Evolutionary conservation across 2,329 filamentous ascomycete genomes (phyloP).

Genomic region (Ambrosiella cleistominuta): DNA sequence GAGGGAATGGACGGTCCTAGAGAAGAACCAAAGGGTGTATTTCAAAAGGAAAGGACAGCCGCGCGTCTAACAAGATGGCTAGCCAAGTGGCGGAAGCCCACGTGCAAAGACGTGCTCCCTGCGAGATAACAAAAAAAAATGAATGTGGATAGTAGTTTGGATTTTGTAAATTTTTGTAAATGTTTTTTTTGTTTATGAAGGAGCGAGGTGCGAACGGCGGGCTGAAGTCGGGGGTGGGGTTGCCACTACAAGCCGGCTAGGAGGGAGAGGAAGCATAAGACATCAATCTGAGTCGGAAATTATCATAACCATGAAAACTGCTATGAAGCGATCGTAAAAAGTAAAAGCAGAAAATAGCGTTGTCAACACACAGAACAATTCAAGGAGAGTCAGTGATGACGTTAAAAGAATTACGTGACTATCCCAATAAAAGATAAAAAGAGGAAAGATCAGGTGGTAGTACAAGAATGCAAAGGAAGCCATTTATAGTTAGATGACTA

Average conservation of each 20-base stretch:
- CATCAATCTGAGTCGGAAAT: not conserved
- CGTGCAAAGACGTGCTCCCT: not conserved
- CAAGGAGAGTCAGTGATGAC: not conserved
- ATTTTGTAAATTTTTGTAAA: not conserved
- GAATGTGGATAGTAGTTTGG: not conserved
- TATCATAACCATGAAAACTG: not conserved
- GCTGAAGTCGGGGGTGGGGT: not conserved
- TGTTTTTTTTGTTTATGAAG: not conserved
- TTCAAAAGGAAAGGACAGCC: slow-evolving; percentile 6
- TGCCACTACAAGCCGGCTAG: not conserved
- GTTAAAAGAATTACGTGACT: not conserved
- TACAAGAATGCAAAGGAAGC: not conserved
- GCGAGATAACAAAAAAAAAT: not conserved
- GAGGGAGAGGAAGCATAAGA: not conserved
- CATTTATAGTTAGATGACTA: not conserved
- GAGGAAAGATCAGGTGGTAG: not conserved
- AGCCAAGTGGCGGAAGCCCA: not conserved
- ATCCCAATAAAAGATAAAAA: not conserved
- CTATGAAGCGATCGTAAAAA: not conserved
- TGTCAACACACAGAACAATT: not conserved
- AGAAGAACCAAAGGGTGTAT: not conserved
- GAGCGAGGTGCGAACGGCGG: not conserved
- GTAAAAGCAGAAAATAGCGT: not conserved
- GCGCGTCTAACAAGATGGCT: slow-evolving; percentile 9
- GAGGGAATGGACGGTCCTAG: not conserved